These are phyloP conservation scores for Diaporthe citrichinensis DNA, from an alignment of 2,329 filamentous ascomycete species.

Conservation along the genomic window DNA sequence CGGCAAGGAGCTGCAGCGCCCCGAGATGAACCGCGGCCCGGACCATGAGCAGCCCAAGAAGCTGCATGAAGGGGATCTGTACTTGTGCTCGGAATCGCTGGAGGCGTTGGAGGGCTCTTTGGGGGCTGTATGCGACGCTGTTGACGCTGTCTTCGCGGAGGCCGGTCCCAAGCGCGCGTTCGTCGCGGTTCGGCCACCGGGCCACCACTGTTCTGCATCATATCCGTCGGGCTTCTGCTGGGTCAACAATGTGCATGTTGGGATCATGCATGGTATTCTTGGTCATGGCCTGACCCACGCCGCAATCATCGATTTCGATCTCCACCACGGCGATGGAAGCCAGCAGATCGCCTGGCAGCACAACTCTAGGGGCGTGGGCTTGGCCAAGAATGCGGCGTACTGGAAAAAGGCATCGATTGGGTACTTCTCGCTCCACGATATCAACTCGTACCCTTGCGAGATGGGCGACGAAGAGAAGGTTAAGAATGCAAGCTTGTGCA, in stretches of 20 bases:
- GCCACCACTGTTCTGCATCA: constrained; percentile 92
- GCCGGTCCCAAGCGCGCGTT: constrained; percentile 82
- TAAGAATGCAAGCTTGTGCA: constrained; percentile 91
- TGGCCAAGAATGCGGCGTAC: constrained; percentile 78
- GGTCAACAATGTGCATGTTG: constrained; percentile 98
- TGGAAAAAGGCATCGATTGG: constrained; percentile 91
- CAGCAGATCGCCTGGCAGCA: constrained; percentile 94
- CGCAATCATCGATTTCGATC: constrained; percentile 91
- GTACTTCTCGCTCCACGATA: constrained; percentile 97
- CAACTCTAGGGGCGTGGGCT: constrained; percentile 77
- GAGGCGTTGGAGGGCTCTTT: constrained; percentile 91
- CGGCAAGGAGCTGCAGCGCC: constrained; percentile 83
- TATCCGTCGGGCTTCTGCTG: constrained; percentile 97
- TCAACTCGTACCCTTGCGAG: constrained; percentile 98
- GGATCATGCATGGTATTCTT: constrained; percentile 90
- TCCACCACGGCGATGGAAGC: constrained; percentile 96
- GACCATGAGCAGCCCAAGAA: constrained; percentile 63
- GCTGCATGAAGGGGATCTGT: constrained; percentile 91
- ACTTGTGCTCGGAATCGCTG: constrained; percentile 88
- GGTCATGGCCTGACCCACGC: constrained; percentile 91
- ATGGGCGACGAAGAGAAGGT: constrained; percentile 94
- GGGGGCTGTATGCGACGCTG: constrained; percentile 92
- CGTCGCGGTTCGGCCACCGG: constrained; percentile 91
- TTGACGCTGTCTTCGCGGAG: constrained; percentile 83
- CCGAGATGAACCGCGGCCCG: constrained; percentile 69